These are phyloP conservation scores for Dillenia turbinata DNA, from an alignment of 164 flowering plant genomes.

Conservation along the genomic window DNA sequence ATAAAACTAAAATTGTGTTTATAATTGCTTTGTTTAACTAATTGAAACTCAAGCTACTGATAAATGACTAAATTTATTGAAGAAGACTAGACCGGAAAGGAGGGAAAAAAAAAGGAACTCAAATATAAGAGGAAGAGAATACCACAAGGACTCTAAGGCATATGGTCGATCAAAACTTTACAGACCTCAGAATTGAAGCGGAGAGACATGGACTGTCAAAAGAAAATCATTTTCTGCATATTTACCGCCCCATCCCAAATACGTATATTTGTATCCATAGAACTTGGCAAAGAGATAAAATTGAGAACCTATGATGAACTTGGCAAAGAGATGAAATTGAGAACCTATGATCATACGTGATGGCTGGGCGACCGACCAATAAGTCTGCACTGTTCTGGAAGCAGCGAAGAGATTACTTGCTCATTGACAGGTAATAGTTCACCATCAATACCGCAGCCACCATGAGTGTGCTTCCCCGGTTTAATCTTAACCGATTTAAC, in stretches of 20 bases:
- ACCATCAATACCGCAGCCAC: slow-evolving; percentile 93
- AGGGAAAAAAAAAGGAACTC: too few species aligned
- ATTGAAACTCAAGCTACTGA: too few species aligned
- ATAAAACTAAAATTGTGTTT: too few species aligned
- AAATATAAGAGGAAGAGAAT: too few species aligned
- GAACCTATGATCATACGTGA: slow-evolving; percentile 9
- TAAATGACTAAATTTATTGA: too few species aligned
- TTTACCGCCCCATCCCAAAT: neutral
- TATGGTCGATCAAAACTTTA: neutral
- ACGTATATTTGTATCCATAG: slow-evolving; percentile 1
- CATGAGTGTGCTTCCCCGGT: slow-evolving; percentile 64
- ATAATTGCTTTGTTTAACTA: too few species aligned
- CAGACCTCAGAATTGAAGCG: slow-evolving; percentile 3
- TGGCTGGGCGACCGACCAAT: slow-evolving; percentile 62
- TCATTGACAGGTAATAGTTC: slow-evolving; percentile 79
- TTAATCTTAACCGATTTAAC: slow-evolving; percentile 87
- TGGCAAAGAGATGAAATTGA: neutral
- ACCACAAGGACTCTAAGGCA: too few species aligned
- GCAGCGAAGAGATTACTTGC: slow-evolving; percentile 69
- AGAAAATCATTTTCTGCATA: neutral
- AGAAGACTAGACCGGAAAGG: too few species aligned
- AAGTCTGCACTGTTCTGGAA: slow-evolving; percentile 97
- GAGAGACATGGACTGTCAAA: slow-evolving; percentile 32
- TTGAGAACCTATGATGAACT: neutral
- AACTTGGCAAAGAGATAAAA: slow-evolving; percentile 4